phyloP scores from a whole-genome alignment of 352 stramenopile species.

The Pythium volutum region DNA sequence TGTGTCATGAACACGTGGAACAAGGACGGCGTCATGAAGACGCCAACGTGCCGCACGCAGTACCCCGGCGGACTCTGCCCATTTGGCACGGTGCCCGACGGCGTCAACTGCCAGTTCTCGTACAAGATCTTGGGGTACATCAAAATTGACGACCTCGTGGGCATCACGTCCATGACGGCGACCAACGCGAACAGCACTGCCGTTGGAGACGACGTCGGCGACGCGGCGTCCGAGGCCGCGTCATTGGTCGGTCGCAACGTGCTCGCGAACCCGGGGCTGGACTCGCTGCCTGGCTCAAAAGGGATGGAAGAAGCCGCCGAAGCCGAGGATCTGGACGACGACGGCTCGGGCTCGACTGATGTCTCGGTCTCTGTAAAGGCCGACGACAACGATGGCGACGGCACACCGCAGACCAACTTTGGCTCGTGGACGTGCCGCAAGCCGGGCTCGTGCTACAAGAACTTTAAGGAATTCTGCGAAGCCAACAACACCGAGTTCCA shows the following conservation, averaged over 20 bases:
- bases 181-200: neutral
- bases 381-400: constrained; percentile 2
- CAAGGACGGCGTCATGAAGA: constrained; percentile 2
- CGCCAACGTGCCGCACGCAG: constrained; percentile 31
- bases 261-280: neutral
- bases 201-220: neutral
- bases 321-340: neutral
- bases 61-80: constrained; percentile 55
- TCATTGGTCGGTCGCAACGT: neutral
- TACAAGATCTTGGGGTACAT: constrained; percentile 78
- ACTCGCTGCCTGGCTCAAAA: neutral
- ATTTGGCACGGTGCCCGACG: constrained; percentile 46
- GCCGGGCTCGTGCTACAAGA: constrained; percentile 27
- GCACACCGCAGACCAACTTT: constrained; percentile 21
- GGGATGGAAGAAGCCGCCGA: constrained; percentile 7
- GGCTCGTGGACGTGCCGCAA: constrained; percentile 21
- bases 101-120: constrained; percentile 64
- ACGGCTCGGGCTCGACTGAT: neutral
- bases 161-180: constrained; percentile 52
- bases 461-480: constrained; percentile 53
- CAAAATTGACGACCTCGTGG: constrained; percentile 74
- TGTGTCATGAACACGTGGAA: constrained; percentile 41
- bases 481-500: constrained; percentile 43
- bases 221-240: neutral
- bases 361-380: neutral